Conservation (phyloP, 768 basidiomycete species). For the Rickenella mellea region DNA sequence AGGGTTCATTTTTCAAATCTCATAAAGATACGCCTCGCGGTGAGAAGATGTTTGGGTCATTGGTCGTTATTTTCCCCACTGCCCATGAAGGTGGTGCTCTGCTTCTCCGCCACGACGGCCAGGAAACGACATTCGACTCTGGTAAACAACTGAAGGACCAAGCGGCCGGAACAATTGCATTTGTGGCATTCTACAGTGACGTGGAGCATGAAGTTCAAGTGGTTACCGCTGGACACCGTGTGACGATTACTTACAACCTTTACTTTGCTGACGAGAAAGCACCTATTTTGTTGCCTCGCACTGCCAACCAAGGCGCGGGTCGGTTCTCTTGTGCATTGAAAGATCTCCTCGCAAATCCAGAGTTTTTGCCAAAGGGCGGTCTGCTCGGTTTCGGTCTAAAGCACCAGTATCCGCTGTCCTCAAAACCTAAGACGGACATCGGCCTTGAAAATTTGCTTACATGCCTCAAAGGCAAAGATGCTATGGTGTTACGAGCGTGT, state of each 20-base stretch:
- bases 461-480: slow-evolving; percentile 23
- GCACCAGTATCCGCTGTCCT: slow-evolving; percentile 22
- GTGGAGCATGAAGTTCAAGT: slow-evolving; percentile 30
- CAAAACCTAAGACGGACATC: slow-evolving; percentile 5
- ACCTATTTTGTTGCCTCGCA: not conserved
- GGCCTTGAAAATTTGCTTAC: slow-evolving; percentile 8
- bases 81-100: slow-evolving; percentile 35
- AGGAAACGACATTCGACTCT: slow-evolving; percentile 30
- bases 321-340: slow-evolving; percentile 9
- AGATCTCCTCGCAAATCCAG: slow-evolving; percentile 16
- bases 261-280: slow-evolving; percentile 15
- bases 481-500: slow-evolving; percentile 13
- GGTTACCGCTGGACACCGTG: slow-evolving; percentile 27
- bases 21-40: slow-evolving; percentile 40
- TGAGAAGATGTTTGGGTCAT: slow-evolving; percentile 39
- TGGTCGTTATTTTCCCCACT: slow-evolving; percentile 42
- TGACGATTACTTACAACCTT: slow-evolving; percentile 35
- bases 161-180: slow-evolving; percentile 11
- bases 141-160: no score
- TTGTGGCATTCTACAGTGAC: slow-evolving; percentile 27
- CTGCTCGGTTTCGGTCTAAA: slow-evolving; percentile 25
- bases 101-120: slow-evolving; percentile 21
- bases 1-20: slow-evolving; percentile 38
- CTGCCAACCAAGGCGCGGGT: not conserved
- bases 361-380: slow-evolving; percentile 23